Evolutionary conservation across 805 yeast species (phyloP).

Genomic region (Kodamaea hsintzibuensis): DNA sequence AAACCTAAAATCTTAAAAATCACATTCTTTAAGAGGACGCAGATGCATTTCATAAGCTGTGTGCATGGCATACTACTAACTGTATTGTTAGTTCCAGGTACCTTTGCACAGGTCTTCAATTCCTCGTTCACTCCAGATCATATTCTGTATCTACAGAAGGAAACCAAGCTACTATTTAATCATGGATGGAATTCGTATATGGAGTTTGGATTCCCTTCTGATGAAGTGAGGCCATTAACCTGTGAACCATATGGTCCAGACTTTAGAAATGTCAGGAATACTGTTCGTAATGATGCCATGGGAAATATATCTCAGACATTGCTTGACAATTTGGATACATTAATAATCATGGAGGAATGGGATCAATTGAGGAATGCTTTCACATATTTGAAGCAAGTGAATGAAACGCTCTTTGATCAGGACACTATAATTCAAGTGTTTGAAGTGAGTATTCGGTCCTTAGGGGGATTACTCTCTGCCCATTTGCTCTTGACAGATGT

Average conservation of each 20-base stretch:
- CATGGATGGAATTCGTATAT: conserved; percentile 78
- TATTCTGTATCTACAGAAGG: conserved; percentile 34
- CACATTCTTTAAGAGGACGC: neutral
- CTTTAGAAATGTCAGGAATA: conserved; percentile 49
- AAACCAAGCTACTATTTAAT: conserved; percentile 59
- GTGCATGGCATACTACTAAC: neutral
- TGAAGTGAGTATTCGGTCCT: conserved; percentile 76
- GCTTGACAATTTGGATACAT: conserved; percentile 77
- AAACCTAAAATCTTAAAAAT: neutral
- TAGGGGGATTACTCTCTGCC: conserved; percentile 80
- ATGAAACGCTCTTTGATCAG: conserved; percentile 53
- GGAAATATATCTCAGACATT: conserved; percentile 82
- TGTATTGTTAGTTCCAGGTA: neutral
- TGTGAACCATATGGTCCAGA: conserved; percentile 74
- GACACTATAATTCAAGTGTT: conserved; percentile 83
- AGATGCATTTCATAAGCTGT: neutral
- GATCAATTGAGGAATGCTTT: conserved; percentile 46
- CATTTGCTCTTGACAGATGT: conserved; percentile 53
- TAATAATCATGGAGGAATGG: conserved; percentile 69
- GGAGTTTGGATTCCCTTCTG: conserved; percentile 72
- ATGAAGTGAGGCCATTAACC: conserved; percentile 73
- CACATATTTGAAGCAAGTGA: conserved; percentile 30
- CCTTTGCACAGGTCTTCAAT: conserved; percentile 3
- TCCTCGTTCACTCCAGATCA: conserved; percentile 42
- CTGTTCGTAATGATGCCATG: conserved; percentile 74